Evolutionary conservation across 2,329 filamentous ascomycete species (phyloP), one percentile per base, ranked within the genome.

Genomic region (Xylariaceae sp.): DNA sequence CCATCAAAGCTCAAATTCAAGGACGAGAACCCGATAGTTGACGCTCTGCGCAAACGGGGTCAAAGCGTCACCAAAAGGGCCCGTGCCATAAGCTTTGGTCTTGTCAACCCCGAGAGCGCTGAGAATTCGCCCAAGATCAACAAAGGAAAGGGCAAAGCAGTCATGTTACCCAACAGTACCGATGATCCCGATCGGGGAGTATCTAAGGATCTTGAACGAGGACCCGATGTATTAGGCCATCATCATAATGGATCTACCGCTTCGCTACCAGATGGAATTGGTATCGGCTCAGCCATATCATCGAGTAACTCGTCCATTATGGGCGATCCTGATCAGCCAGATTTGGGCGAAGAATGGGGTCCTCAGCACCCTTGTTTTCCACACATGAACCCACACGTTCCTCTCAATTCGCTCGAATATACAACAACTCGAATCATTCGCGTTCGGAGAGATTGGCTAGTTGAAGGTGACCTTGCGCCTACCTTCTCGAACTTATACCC

Each of bases 401-500:
- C 90, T 0, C 61, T 87, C 9, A 73, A 82, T 42, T 94, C 88
- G 7, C 73, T 78, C 12, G 81, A 94, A 50, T 88, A 88, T 57
- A 65, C 74, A 34, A 81, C 74, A 6, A 98, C 93, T 2, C 84
- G 91, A 42, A 87, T 98, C 50, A 96, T 98, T 56, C 84, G 93
- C 13, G 85, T 98, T 48, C 83, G 84, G 43, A 79, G 93, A 32
- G 93, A 98, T 64, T 98, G 90, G 87, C 83, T 97, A 66, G 65
- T 90, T 22, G 79, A 83, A 46, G 93, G 91, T 28, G 93, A 98
- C 63, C 70, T 95, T 19, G 91, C 90, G 1, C 93, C 93, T 0
- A 89, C 90, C 0, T 97, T 94, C 61, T 93, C 88, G 13, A 96
- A 97, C 56, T 73, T 96, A 3, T 98, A 98, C 57, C 93, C 93